phyloP scores from a whole-genome alignment of 2,329 filamentous ascomycete genomes.

The Colletotrichum sp. region DNA sequence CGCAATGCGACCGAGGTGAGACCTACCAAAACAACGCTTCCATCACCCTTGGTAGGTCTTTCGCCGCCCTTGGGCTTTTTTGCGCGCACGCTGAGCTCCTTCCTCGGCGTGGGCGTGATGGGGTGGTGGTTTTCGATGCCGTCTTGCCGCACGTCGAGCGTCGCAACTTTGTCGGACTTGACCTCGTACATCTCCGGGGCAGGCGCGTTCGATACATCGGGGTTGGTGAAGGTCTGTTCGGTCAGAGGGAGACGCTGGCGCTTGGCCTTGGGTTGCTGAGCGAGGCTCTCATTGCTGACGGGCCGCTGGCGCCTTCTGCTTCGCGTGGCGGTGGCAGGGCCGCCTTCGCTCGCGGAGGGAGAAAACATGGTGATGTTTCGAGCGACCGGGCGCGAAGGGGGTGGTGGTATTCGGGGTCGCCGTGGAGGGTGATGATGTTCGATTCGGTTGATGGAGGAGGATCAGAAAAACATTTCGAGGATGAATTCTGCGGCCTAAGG shows the following conservation, averaged over 20 bases:
- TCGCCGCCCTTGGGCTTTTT: conserved; percentile 70
- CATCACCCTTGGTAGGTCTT: conserved; percentile 69
- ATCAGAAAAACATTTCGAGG: conserved; percentile 24
- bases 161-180: conserved; percentile 57
- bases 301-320: conserved; percentile 68
- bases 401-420: not conserved
- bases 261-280: conserved; percentile 67
- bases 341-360: conserved; percentile 54
- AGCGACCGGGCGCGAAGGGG: conserved; percentile 16
- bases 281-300: conserved; percentile 57
- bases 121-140: conserved; percentile 47
- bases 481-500: conserved; percentile 18
- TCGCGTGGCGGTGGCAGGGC: conserved; percentile 61
- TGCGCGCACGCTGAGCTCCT: conserved; percentile 63
- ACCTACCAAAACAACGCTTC: conserved; percentile 69
- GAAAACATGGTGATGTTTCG: conserved; percentile 60
- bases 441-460: not conserved
- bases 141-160: conserved; percentile 50
- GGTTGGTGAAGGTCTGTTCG: conserved; percentile 61
- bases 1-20: not conserved
- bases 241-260: conserved; percentile 63
- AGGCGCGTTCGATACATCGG: conserved; percentile 38
- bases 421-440: conserved; percentile 16
- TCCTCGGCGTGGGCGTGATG: conserved; percentile 39
- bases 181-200: conserved; percentile 61